Conservation (phyloP, 345 rosid species). For the Lumnitzera racemosa region DNA sequence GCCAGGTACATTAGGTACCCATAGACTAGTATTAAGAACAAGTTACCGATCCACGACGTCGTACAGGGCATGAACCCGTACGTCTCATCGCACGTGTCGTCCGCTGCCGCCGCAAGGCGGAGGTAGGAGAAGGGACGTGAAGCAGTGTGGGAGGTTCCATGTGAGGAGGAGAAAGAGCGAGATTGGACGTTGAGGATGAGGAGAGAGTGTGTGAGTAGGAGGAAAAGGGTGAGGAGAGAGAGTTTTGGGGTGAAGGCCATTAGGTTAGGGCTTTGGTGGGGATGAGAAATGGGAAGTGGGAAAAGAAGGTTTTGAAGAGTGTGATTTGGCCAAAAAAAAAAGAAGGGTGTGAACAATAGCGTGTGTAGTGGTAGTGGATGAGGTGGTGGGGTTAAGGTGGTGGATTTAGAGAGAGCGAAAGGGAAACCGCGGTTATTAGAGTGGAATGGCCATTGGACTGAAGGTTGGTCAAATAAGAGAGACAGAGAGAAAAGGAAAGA, state of each 20-base stretch:
- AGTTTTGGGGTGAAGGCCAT: not conserved
- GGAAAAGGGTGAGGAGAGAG: conserved; percentile 1
- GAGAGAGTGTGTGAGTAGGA: conserved; percentile 9
- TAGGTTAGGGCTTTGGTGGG: not conserved
- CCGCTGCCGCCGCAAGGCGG: conserved; percentile 1
- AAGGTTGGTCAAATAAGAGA: too few relatives aligned
- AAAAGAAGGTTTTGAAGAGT: too few relatives aligned
- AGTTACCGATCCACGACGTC: conserved; percentile 26
- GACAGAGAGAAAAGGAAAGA: too few relatives aligned
- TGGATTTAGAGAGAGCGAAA: too few relatives aligned
- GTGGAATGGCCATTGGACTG: too few relatives aligned
- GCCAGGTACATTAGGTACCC: conserved; percentile 38
- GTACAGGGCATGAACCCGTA: conserved; percentile 50
- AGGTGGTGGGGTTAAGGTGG: too few relatives aligned
- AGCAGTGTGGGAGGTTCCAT: conserved; percentile 26
- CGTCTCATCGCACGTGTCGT: conserved; percentile 34
- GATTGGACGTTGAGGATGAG: conserved; percentile 16
- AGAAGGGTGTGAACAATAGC: too few relatives aligned
- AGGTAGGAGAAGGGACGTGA: not conserved
- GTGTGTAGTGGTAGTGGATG: too few relatives aligned
- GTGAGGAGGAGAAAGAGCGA: conserved; percentile 13
- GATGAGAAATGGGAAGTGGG: too few relatives aligned
- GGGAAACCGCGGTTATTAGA: too few relatives aligned
- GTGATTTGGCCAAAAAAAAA: too few relatives aligned
- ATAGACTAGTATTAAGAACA: conserved; percentile 33